Base-by-base conservation (phyloP, 805 yeast genomes). In the Sugiyamaella chiloensis region DNA sequence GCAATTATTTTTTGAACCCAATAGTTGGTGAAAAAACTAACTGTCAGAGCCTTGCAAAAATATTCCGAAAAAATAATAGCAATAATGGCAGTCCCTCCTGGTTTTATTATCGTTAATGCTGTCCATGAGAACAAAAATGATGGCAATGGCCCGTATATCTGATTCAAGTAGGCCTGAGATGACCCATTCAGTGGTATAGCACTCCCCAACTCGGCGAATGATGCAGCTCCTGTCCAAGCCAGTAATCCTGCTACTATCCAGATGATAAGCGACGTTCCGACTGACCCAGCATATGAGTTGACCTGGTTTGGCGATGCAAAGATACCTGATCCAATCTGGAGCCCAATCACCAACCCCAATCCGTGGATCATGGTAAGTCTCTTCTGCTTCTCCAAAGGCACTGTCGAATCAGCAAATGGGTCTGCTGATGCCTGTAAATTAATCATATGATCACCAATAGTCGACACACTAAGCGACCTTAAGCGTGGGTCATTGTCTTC, bases 321-420 rank as follows among this genome's bases (percentile, higher is more conserved):
- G 30, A 70, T 70, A 5, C 74, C 74, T 2, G 73, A 68, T 6
- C 74, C 74, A n/a, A 70, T 64, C 46, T 69, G 73, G n/a, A 70
- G 58, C 4, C 74, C 73, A 19, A 70, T 54, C 2, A 70, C 72
- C 11, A 70, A 58, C 2, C 65, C 64, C 20, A 70, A 57, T 6
- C 74, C 73, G 46, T 67, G 63, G 12, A 62, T 32, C 42, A 58
- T 55, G 11, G 54, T 61, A 14, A 66, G 51, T 17, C 57, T 48
- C 37, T 60, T 60, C 44, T 54, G 61, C 24, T 53, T 62, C 47
- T 63, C 67, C 30, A 62, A 49, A 14, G 64, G 60, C 16, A 45
- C 54, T 21, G 55, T 36, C 16, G 49, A 49, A 11, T 42, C 32
- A 43, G 34, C 44, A 26, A 34, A 30, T 14, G 34, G 27, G 24